Evolutionary conservation across 1,139 yeast genomes (phyloP), one percentile per base, ranked within the genome.

Genomic region (Eremothecium gossypii): DNA sequence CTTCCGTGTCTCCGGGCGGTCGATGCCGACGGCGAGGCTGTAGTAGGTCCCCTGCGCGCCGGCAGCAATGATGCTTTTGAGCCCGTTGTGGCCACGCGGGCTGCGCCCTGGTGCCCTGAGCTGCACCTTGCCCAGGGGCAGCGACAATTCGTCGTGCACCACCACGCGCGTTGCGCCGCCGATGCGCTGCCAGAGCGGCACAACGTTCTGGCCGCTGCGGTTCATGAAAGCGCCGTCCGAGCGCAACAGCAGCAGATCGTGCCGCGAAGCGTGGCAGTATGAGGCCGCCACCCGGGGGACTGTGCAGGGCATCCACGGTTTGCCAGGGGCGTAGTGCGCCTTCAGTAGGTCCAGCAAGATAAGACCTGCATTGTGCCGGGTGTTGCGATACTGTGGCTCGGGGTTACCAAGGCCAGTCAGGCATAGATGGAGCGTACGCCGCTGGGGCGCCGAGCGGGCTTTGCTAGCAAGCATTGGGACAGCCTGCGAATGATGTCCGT

Each of bases 321-420:
- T 57, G 27, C 48, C 43, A 4, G 48, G 47, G 1, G 54, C 41
- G 17, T 49, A 41, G 7, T 44, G 44, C 12, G 49, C 41, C 27
- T 49, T 49, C 17, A 57, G 27, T 35, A 50, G 36, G 39, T 54
- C 56, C 12, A 56, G 39, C 41, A 59, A 43, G 7, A 49, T 31
- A 7, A 53, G 40, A 1, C 95, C 96, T 0, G 80, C 84, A 48
- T 79, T 84, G 56, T 86, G 96, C 38, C 95, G 68, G 0, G 95
- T 83, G 6, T 68, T 68, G 11, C 63, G 61, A 52, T 74, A 83
- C 38, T 67, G 62, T 0, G 77, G 71, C 41, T 79, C 86, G 0
- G 95, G 95, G 55, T 86, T 86, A 0, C 95, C 95, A 3, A 86
- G 66, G 0, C 91, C 83, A 5, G 79, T 76, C 8, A 78, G 53